Evolutionary conservation across 257 asterid genomes (phyloP).

Genomic region (Penstemon barbatus): DNA sequence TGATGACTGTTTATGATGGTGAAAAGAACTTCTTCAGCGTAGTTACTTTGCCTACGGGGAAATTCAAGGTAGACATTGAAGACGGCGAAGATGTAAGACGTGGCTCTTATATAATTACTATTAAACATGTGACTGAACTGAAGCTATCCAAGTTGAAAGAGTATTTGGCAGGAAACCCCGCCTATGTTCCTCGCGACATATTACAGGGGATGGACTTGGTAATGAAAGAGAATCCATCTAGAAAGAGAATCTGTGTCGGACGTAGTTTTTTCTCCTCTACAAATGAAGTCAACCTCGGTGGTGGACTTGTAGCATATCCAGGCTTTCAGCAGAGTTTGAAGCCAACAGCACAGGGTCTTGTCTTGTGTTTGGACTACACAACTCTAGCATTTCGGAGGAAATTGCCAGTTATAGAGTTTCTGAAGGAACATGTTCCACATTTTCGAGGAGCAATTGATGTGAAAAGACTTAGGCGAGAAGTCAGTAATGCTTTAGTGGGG

Average conservation of each 20-base stretch:
- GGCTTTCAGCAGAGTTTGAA: conserved; percentile 67
- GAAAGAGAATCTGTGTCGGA: conserved; percentile 40
- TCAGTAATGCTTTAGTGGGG: conserved; percentile 42
- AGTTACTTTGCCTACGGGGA: conserved; percentile 44
- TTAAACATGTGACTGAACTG: conserved; percentile 48
- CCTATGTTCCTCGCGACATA: conserved; percentile 52
- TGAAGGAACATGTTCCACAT: conserved; percentile 30
- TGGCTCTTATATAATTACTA: conserved; percentile 36
- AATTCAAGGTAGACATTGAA: conserved; percentile 36
- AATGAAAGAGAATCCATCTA: conserved; percentile 68
- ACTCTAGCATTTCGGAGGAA: conserved; percentile 53
- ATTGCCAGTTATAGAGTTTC: conserved; percentile 49
- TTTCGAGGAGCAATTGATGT: conserved; percentile 35
- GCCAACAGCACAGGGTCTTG: conserved; percentile 57
- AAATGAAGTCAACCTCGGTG: conserved; percentile 31
- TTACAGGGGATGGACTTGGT: conserved; percentile 73
- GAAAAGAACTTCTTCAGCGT: conserved; percentile 65
- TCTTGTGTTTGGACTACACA: conserved; percentile 61
- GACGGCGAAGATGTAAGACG: conserved; percentile 42
- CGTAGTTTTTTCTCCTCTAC: conserved; percentile 42
- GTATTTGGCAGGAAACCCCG: conserved; percentile 41
- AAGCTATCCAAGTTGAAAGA: conserved; percentile 48
- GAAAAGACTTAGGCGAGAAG: background rate
- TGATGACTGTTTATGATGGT: conserved; percentile 59
- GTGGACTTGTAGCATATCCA: conserved; percentile 54